These are phyloP conservation scores for Lipomyces lipofer DNA, from an alignment of 805 yeast genomes.

Conservation along the genomic window DNA sequence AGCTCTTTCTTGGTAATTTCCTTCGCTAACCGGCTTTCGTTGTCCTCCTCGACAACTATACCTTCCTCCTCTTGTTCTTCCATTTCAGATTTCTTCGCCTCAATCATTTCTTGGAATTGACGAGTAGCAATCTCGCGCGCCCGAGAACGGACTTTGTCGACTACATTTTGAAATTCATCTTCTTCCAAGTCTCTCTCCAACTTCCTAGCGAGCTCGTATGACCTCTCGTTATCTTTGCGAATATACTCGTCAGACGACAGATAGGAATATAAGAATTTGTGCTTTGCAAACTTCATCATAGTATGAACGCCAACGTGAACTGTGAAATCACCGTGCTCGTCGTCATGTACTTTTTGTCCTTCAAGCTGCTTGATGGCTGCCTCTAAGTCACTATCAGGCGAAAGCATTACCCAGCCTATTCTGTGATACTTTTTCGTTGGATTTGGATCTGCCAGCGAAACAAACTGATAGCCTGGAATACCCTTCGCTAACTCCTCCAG, in stretches of 20 bases:
- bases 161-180: slow-evolving; percentile 1
- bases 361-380: slow-evolving; percentile 21
- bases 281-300: slow-evolving; percentile 13
- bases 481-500: slow-evolving; percentile 12
- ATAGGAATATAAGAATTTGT: slow-evolving; percentile 14
- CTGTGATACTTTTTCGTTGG: slow-evolving; percentile 20
- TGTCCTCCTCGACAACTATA: slow-evolving; percentile 21
- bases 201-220: slow-evolving; percentile 16
- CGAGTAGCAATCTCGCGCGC: slow-evolving; percentile 17
- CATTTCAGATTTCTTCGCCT: slow-evolving; percentile 4
- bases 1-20: slow-evolving; percentile 20
- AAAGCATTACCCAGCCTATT: slow-evolving; percentile 26
- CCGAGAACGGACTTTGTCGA: slow-evolving; percentile 17
- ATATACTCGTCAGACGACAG: slow-evolving; percentile 11
- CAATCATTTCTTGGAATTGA: background rate
- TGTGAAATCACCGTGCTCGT: slow-evolving; percentile 11
- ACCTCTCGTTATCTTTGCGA: slow-evolving; percentile 11
- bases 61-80: slow-evolving; percentile 26
- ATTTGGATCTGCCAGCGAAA: slow-evolving; percentile 31
- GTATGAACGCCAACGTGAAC: slow-evolving; percentile 27
- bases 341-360: slow-evolving; percentile 20
- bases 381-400: slow-evolving; percentile 16
- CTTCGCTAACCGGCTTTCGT: background rate
- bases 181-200: slow-evolving; percentile 23
- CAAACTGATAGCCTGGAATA: slow-evolving; percentile 23